Percentiles rank a stretch among this genome's conserved stretches.
These are phyloP conservation scores for Chaetomium strumarium DNA, from an alignment of 2,329 filamentous ascomycete species.

Conservation along the genomic window DNA sequence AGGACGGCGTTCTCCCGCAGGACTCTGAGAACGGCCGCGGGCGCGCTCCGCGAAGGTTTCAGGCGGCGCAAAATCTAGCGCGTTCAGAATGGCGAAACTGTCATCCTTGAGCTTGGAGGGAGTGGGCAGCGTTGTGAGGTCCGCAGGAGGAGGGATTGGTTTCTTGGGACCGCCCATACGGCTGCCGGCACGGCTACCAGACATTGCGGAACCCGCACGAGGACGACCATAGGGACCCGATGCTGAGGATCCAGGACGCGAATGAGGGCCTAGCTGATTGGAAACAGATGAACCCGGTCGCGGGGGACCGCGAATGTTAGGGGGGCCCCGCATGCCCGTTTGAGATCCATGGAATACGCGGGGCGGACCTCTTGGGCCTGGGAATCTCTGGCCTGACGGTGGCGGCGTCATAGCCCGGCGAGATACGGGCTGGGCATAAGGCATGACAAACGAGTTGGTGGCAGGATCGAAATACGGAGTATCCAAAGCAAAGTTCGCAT, in stretches of 20 bases:
- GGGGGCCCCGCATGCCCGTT: slow-evolving; percentile 42
- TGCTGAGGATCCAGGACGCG: slow-evolving; percentile 57
- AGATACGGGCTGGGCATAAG: slow-evolving; percentile 77
- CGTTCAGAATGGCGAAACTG: slow-evolving; percentile 58
- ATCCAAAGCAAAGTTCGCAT: slow-evolving; percentile 63
- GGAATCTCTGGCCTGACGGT: slow-evolving; percentile 50
- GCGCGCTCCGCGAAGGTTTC: slow-evolving; percentile 59
- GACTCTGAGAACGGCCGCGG: slow-evolving; percentile 62
- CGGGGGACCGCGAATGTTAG: slow-evolving; percentile 35
- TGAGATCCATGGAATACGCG: slow-evolving; percentile 43
- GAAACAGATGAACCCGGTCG: slow-evolving; percentile 32
- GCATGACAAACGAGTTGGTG: slow-evolving; percentile 66
- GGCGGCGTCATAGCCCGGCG: slow-evolving; percentile 96
- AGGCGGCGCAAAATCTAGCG: slow-evolving; percentile 84
- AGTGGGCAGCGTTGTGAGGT: slow-evolving; percentile 72
- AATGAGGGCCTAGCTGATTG: slow-evolving; percentile 22
- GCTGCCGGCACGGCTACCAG: slow-evolving; percentile 42
- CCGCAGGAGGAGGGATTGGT: slow-evolving; percentile 62
- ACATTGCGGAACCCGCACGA: slow-evolving; percentile 46
- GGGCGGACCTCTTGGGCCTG: slow-evolving; percentile 33
- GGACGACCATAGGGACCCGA: slow-evolving; percentile 38
- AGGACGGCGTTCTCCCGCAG: slow-evolving; percentile 58
- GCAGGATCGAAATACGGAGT: slow-evolving; percentile 62
- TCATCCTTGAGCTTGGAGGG: slow-evolving; percentile 82
- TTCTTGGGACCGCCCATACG: slow-evolving; percentile 34